These are phyloP conservation scores for Ceraceosorus guamensis DNA, from an alignment of 1,284 basidiomycete genomes.

Conservation along the genomic window DNA sequence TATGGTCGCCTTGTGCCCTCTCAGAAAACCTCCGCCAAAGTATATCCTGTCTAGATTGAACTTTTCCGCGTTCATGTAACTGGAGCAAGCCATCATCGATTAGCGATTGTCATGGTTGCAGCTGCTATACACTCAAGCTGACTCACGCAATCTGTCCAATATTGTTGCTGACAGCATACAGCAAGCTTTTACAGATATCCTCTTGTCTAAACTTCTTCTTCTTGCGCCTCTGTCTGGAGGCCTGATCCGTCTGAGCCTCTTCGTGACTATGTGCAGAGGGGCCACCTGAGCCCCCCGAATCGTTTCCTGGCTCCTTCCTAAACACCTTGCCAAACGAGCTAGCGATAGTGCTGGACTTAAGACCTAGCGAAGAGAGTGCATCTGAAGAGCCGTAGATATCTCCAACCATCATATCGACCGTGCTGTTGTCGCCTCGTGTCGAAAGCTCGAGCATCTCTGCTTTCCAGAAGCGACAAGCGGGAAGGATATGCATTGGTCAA, in stretches of 20 bases:
- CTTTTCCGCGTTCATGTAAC: constrained; percentile 99
- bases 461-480: constrained; percentile 10
- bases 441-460: constrained; percentile 91
- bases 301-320: constrained; percentile 57
- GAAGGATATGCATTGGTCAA: too few relatives aligned
- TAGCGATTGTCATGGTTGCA: not conserved
- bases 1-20: constrained; percentile 95
- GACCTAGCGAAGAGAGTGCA: constrained; percentile 54
- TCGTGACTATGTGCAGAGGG: not conserved
- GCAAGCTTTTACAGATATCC: constrained; percentile 78
- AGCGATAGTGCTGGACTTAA: constrained; percentile 96
- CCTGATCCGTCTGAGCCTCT: not conserved
- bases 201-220: constrained; percentile 69
- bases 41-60: constrained; percentile 94
- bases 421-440: constrained; percentile 84
- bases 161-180: constrained; percentile 97
- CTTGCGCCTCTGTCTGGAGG: constrained; percentile 6
- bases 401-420: constrained; percentile 97
- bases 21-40: constrained; percentile 98
- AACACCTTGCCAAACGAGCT: constrained; percentile 98
- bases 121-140: not conserved
- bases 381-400: constrained; percentile 98
- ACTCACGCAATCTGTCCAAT: constrained; percentile 90
- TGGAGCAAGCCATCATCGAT: constrained; percentile 45
- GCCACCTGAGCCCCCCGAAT: not conserved